Conservation (phyloP, 2,329 filamentous ascomycete species). For the Dactylellina cionopaga region DNA sequence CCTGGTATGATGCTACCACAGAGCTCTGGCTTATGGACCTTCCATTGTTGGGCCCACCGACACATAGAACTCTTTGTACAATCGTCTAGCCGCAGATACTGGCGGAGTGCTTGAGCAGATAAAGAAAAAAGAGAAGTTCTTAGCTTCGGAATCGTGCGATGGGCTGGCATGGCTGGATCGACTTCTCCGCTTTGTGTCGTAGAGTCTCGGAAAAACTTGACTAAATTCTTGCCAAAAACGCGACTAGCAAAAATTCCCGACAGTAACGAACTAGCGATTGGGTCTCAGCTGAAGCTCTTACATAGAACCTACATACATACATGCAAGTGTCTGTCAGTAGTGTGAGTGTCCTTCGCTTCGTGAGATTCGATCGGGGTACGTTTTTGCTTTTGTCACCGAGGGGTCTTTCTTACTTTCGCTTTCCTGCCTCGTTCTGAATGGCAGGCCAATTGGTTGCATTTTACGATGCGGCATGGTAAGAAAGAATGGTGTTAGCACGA, state of each 20-base stretch:
- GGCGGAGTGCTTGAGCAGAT: conserved; percentile 14
- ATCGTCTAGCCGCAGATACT: conserved; percentile 24
- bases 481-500: conserved; percentile 24
- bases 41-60: conserved; percentile 40
- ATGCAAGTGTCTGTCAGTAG: no score
- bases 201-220: conserved; percentile 39
- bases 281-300: conserved; percentile 44
- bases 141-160: conserved; percentile 49
- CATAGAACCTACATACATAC: no score
- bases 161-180: conserved; percentile 19
- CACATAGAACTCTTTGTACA: conserved; percentile 19
- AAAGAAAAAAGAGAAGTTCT: conserved; percentile 20
- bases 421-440: not conserved
- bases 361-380: conserved; percentile 37
- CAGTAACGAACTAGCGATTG: conserved; percentile 41
- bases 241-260: conserved; percentile 18
- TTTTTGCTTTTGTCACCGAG: conserved; percentile 43
- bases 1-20: conserved; percentile 35
- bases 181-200: conserved; percentile 27
- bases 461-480: conserved; percentile 43
- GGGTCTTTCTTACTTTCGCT: not conserved
- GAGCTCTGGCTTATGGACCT: conserved; percentile 44
- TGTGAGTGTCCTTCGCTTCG: conserved; percentile 37
- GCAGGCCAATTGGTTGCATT: conserved; percentile 7
- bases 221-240: conserved; percentile 30